Evolutionary conservation across 2,329 filamentous ascomycete species (phyloP), one percentile per base, ranked within the genome.

Genomic region (Pezicula radicicola): DNA sequence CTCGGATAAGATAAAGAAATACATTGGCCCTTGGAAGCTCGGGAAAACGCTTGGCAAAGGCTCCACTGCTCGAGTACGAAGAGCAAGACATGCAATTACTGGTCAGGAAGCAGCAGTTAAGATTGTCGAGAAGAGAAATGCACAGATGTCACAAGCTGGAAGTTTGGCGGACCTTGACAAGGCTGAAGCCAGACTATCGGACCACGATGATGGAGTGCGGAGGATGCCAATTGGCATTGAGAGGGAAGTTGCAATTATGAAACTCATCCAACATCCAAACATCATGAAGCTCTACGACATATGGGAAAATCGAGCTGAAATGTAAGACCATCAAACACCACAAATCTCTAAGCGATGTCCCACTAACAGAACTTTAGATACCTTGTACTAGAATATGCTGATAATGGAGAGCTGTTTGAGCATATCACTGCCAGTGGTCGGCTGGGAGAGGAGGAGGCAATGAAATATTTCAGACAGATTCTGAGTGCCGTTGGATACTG

Each of bases 231-330:
- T 93, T 63, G 89, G 91, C 1, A 88, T 99, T 55, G 93, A 97
- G 71, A 82, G 94, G 50, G 94, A 99, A 67, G 92, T 99, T 39
- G 91, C 93, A 30, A 95, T 99, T 62, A 91, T 99, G 81, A 97
- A 97, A 72, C 80, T 97, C 52, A 89, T 97, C 55, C 87, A 96
- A 64, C 94, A 99, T 71, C 89, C 88, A 6, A 94, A 97, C 68
- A 93, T 97, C 63, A 92, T 97, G 70, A 90, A 89, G 60, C 75
- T 99, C 9, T 94, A 93, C 67, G 94, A 99, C 71, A 93, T 99
- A 28, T 99, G 93, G 93, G 94, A 99, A 72, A 97, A 97, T 66
- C 82, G 89, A 19, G 89, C 91, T 51, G 92, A 99, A 70, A 86
- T 99, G 89, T 97, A 77, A 75, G 89, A 73, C 18, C 18, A 33